Evolutionary conservation across 768 basidiomycete species (phyloP).

Genomic region (Cystobasidiopsis lactophilus): DNA sequence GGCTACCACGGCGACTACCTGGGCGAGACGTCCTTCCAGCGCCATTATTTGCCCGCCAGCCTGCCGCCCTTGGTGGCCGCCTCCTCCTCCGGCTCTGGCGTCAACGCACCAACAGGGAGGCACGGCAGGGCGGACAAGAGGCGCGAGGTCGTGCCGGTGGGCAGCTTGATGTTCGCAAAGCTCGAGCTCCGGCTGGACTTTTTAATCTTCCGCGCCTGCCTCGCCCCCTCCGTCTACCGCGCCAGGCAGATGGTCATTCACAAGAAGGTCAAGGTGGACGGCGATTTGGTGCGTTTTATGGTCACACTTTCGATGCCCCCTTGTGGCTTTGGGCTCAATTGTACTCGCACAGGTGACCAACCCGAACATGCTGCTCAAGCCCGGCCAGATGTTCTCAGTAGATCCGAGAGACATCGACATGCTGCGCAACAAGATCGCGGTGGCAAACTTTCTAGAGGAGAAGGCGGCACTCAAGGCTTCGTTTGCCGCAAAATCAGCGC

Average conservation of each 20-base stretch:
- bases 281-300: slow-evolving; percentile 44
- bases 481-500: not conserved
- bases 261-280: slow-evolving; percentile 71
- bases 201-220: slow-evolving; percentile 69
- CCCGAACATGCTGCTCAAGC: slow-evolving; percentile 67
- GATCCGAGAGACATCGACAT: slow-evolving; percentile 29
- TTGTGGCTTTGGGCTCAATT: not conserved
- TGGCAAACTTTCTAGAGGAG: slow-evolving; percentile 13
- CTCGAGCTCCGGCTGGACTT: slow-evolving; percentile 88
- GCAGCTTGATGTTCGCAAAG: slow-evolving; percentile 82
- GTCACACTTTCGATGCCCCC: not conserved
- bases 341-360: slow-evolving; percentile 40
- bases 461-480: slow-evolving; percentile 1
- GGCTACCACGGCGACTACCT: slow-evolving; percentile 94
- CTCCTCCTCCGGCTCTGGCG: slow-evolving; percentile 25
- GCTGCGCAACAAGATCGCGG: slow-evolving; percentile 19
- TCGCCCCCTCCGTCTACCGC: slow-evolving; percentile 71
- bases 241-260: slow-evolving; percentile 68
- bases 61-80: slow-evolving; percentile 38
- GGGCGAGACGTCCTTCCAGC: slow-evolving; percentile 75
- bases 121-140: slow-evolving; percentile 31
- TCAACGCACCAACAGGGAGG: slow-evolving; percentile 28
- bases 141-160: slow-evolving; percentile 55
- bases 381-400: slow-evolving; percentile 84
- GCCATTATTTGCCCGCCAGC: slow-evolving; percentile 72